Evolutionary conservation across 805 yeast species (phyloP), one percentile per base, ranked within the genome.

Genomic region (Wickerhamomyces bovis): DNA sequence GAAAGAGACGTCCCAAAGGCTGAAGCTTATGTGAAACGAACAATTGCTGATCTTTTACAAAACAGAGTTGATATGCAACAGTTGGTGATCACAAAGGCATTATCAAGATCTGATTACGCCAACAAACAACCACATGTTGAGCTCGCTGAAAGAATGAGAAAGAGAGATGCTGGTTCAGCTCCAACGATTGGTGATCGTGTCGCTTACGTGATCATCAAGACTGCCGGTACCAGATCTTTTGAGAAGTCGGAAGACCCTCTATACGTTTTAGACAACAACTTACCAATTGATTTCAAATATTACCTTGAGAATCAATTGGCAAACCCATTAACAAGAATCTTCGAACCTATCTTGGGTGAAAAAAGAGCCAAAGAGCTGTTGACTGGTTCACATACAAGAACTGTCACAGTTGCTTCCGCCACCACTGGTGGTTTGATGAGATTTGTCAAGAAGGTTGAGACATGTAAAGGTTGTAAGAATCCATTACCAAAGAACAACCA

Each of bases 81-180:
- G 60, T 70, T 94, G 58, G 97, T 94, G 47, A 94, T 94, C 53
- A 87, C 98, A 2, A 94, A 94, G 62, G 95, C 95, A 7, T 74
- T 92, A 40, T 85, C 97, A 4, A 57, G 64, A 52, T 85, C 86
- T 44, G 97, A 94, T 59, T 94, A 94, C 65, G 85, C 96, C 4
- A 95, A 90, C 23, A 95, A 94, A 52, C 99, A 94, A 65, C 97
- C 99, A 0, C 99, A 94, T 65, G 95, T 90, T 23, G 97, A 92
- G 55, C 75, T 94, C 40, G 97, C 99, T 0, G 96, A 90, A 58
- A 76, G 97, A 57, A 94, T 94, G 97, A 77, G 82, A 45, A 89
- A 89, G 63, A 83, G 99, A 72, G 99, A 94, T 62, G 85, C 96
- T 0, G 99, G 99, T 21, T 85, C 95, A 8, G 99, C 99, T 1